Evolutionary conservation across 2,329 filamentous ascomycete species (phyloP).

Genomic region (Calonectria pteridis): DNA sequence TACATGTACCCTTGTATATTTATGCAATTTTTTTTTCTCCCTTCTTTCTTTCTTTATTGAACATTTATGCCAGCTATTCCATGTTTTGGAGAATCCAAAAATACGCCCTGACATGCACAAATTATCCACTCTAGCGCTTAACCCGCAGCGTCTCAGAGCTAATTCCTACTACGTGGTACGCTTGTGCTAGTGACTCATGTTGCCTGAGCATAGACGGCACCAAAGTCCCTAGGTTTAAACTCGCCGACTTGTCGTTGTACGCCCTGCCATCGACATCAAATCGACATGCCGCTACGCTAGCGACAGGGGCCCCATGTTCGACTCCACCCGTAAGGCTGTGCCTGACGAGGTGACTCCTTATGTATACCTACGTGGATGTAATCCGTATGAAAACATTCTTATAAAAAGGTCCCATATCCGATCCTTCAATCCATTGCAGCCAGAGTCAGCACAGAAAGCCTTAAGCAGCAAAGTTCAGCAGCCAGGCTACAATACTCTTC

Average conservation of each 20-base stretch:
- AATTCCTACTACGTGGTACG: not conserved
- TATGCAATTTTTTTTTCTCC: not conserved
- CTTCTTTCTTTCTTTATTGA: too few relatives aligned
- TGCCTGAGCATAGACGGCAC: not conserved
- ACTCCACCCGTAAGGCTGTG: constrained; percentile 36
- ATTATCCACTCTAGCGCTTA: not conserved
- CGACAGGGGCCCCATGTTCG: not conserved
- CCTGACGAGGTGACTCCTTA: not conserved
- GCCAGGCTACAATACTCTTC: not conserved
- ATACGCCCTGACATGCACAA: not conserved
- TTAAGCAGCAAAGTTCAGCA: not conserved
- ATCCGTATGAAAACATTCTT: not conserved
- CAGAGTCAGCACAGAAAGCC: not conserved
- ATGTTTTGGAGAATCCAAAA: not conserved
- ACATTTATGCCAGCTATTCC: too few relatives aligned
- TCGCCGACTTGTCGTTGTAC: not conserved
- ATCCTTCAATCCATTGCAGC: not conserved
- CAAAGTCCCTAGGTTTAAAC: not conserved
- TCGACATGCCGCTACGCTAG: constrained; percentile 5
- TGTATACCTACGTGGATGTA: not conserved
- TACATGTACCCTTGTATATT: not conserved
- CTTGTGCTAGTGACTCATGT: not conserved
- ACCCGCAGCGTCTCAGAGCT: not conserved
- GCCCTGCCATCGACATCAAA: constrained; percentile 40
- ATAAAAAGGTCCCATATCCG: not conserved